Evolutionary conservation across 2,329 filamentous ascomycete species (phyloP), one percentile per base, ranked within the genome.

Genomic region (Chaetomium sp.): DNA sequence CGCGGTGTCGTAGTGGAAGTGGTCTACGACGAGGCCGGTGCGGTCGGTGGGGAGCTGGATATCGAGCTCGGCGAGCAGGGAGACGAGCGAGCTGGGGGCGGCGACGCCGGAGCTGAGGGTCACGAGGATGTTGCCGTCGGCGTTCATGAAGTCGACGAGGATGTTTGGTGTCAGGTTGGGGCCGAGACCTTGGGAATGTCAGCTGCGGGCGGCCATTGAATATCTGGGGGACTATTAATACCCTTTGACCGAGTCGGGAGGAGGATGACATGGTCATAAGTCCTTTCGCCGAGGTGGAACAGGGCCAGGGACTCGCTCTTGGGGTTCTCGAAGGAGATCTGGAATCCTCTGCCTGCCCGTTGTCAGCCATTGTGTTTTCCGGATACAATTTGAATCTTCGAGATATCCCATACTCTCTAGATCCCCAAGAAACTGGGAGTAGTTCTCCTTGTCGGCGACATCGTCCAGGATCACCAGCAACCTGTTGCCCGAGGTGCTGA

Each of bases 221-320:
- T 10, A 10, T 21, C 5, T 19, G 25, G 47, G 7, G 29, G 72
- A 77, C 31, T 1, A 23, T 63, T 75, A 92, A 63, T 75, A 92
- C 90, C 93, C 85, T 99, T 99, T 35, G 91, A 87, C 79, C 94
- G 96, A 66, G 89, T 87, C 60, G 95, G 95, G 69, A 98, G 87
- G 71, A 99, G 84, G 69, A 98, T 78, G 69, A 98, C 81, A 79
- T 99, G 94, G 79, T 98, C 94, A 79, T 93, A 98, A 68, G 86
- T 87, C 76, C 90, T 88, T 80, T 95, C 92, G 75, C 94, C 95
- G 69, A 95, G 87, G 75, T 87, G 83, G 81, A 97, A 96, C 70
- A 99, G 83, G 59, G 86, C 84, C 72, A 98, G 80, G 58, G 83
- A 82, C 60, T 92, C 87, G 76, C 87, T 90, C 80, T 95, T 95